Evolutionary conservation across 305 asterid species (phyloP).

Genomic region (Andrographis paniculata): DNA sequence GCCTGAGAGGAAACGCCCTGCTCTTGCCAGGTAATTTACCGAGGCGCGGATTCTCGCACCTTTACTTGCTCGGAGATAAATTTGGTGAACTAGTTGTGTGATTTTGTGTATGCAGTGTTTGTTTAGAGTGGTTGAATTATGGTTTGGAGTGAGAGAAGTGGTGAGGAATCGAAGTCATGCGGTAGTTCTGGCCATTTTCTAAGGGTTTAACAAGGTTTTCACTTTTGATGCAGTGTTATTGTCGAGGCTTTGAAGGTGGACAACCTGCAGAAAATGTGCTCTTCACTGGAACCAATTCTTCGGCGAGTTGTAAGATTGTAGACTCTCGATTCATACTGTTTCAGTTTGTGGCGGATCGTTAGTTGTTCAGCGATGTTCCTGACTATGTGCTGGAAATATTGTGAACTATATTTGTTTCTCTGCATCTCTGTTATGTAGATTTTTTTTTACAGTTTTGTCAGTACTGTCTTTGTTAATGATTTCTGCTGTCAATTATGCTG

Average conservation of each 20-base stretch:
- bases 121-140: too few relatives aligned
- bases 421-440: background rate
- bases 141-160: slow-evolving; percentile 10
- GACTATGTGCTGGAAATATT: background rate
- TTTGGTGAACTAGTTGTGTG: too few relatives aligned
- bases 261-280: slow-evolving; percentile 93
- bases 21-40: slow-evolving; percentile 83
- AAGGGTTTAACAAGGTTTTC: slow-evolving; percentile 1
- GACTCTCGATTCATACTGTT: slow-evolving; percentile 13
- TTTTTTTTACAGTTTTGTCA: too few relatives aligned
- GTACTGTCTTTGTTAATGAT: too few relatives aligned
- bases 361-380: slow-evolving; percentile 3
- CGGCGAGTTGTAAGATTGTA: slow-evolving; percentile 87
- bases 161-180: slow-evolving; percentile 9
- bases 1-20: slow-evolving; percentile 86
- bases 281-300: slow-evolving; percentile 91
- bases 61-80: too few relatives aligned
- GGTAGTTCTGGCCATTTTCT: slow-evolving; percentile 1
- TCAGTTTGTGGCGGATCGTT: slow-evolving; percentile 8
- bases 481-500: too few relatives aligned
- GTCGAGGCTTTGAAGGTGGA: slow-evolving; percentile 95
- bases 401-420: background rate
- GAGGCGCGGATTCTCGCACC: too few relatives aligned
- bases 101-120: too few relatives aligned
- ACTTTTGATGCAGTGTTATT: slow-evolving; percentile 75